A percentile compares a stretch with the other conserved stretches of the same genome.
These are phyloP conservation scores for Alloteropsis angusta DNA, from an alignment of 202 grass and related monocot species.

Conservation along the genomic window DNA sequence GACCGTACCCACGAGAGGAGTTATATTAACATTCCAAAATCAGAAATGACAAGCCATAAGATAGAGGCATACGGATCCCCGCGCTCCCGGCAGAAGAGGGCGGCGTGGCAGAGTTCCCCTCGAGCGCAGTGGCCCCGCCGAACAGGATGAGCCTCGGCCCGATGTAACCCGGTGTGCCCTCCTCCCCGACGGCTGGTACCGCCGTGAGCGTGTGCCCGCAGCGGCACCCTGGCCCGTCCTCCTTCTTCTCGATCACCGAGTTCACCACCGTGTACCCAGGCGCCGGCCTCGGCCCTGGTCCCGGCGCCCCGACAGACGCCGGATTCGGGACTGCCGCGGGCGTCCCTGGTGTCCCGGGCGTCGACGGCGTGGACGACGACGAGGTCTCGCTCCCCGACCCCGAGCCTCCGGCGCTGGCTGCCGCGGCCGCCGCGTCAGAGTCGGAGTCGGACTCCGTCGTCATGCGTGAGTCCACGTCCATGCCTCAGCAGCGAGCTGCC, in stretches of 20 bases:
- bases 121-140: slow-evolving; percentile 83
- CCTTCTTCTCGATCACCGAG: slow-evolving; percentile 86
- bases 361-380: slow-evolving; percentile 25
- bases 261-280: slow-evolving; percentile 69
- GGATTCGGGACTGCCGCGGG: slow-evolving; percentile 1
- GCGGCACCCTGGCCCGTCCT: slow-evolving; percentile 79
- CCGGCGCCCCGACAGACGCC: slow-evolving; percentile 10
- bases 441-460: slow-evolving; percentile 68
- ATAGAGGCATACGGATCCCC: slow-evolving; percentile 77
- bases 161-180: slow-evolving; percentile 64
- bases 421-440: slow-evolving; percentile 29
- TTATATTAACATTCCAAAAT: neutral
- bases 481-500: slow-evolving; percentile 6
- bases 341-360: slow-evolving; percentile 33
- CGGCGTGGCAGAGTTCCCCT: slow-evolving; percentile 79
- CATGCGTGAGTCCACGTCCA: slow-evolving; percentile 91
- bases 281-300: slow-evolving; percentile 60
- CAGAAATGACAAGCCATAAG: slow-evolving; percentile 11
- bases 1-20: neutral
- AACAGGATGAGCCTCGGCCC: slow-evolving; percentile 83
- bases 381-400: slow-evolving; percentile 34
- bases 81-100: slow-evolving; percentile 72
- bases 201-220: slow-evolving; percentile 92
- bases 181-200: slow-evolving; percentile 79
- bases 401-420: slow-evolving; percentile 19